These are phyloP conservation scores for Westerdykella ornata DNA, from an alignment of 2,329 filamentous ascomycete species.

Conservation along the genomic window DNA sequence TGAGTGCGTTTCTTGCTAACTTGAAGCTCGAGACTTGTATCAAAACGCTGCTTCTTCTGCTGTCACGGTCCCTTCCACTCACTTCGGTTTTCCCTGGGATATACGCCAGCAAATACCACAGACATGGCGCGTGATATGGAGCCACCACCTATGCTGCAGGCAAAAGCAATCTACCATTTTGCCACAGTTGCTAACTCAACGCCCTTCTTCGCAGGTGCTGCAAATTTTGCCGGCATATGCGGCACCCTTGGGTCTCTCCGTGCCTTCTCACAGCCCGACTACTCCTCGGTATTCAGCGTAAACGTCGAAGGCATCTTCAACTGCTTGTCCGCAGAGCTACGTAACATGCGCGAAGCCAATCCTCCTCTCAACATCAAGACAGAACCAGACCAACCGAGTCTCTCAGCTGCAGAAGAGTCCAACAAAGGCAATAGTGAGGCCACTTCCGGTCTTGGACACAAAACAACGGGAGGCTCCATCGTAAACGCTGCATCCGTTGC, in stretches of 20 bases:
- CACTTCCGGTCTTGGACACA: no score
- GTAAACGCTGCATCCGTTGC: conserved; percentile 45
- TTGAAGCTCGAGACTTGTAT: no score
- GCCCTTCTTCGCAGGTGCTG: conserved; percentile 21
- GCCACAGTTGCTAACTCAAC: neutral
- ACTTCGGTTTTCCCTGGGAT: no score
- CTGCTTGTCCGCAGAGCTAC: conserved; percentile 28
- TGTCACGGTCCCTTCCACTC: no score
- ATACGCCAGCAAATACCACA: neutral
- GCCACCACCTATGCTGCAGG: neutral
- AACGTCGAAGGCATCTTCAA: conserved; percentile 34
- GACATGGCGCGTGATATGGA: neutral
- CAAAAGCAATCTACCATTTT: neutral
- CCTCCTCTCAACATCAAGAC: no score
- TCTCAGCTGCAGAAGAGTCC: no score
- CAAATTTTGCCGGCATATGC: conserved; percentile 42
- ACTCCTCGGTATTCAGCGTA: conserved; percentile 27
- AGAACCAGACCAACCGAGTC: no score
- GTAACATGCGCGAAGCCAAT: conserved; percentile 31
- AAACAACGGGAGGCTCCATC: conserved; percentile 21
- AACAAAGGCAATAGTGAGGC: conserved; percentile 5
- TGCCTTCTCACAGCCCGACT: conserved; percentile 30
- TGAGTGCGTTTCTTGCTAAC: neutral
- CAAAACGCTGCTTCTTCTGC: no score
- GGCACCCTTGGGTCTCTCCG: conserved; percentile 16